Percentiles rank a stretch among this genome's conserved stretches.
Conservation (phyloP, 1,139 yeast genomes). For the Diutina neorugosa region DNA sequence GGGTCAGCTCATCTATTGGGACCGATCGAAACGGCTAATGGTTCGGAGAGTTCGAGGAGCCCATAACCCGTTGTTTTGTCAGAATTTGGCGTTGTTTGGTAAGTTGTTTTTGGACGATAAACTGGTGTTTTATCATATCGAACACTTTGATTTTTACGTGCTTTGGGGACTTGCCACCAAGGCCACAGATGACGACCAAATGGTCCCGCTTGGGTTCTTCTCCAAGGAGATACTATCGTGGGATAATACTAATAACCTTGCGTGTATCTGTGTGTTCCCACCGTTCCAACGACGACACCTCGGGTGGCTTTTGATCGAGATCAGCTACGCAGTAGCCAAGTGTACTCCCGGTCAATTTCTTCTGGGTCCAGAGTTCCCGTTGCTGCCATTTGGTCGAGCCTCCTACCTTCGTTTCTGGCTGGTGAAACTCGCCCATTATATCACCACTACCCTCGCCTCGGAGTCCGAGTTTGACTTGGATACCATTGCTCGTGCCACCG, state of each 20-base stretch:
- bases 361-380: conserved; percentile 90
- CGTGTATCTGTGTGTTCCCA: conserved; percentile 85
- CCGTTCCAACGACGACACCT: conserved; percentile 74
- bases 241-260: conserved; percentile 69
- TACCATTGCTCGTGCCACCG: conserved; percentile 45
- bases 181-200: not conserved
- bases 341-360: conserved; percentile 31
- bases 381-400: conserved; percentile 68
- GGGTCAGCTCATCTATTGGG: conserved; percentile 62
- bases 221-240: conserved; percentile 79
- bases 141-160: conserved; percentile 69
- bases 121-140: conserved; percentile 72
- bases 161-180: conserved; percentile 31
- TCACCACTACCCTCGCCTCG: conserved; percentile 7
- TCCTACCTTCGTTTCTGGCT: conserved; percentile 79
- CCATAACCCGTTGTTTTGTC: conserved; percentile 56
- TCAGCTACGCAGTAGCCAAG: conserved; percentile 64
- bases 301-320: conserved; percentile 73
- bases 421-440: conserved; percentile 18
- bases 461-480: conserved; percentile 16
- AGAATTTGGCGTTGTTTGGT: conserved; percentile 72
- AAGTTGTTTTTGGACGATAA: conserved; percentile 86
- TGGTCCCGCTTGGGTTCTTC: conserved; percentile 76
- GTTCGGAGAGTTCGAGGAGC: conserved; percentile 61
- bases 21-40: conserved; percentile 30